These are phyloP conservation scores for Yamadazyma buinensis DNA, from an alignment of 1,139 yeast species.

Conservation along the genomic window DNA sequence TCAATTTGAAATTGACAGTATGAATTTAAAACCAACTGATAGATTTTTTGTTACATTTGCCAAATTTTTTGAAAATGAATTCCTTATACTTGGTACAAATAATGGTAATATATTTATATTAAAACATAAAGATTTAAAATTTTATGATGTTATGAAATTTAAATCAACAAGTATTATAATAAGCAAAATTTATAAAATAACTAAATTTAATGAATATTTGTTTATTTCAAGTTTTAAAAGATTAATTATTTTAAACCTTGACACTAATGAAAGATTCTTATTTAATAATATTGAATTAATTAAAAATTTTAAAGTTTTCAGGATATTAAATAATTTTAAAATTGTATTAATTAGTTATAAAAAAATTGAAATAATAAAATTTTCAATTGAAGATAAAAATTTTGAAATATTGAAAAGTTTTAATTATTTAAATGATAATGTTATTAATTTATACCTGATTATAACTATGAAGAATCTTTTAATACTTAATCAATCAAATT, in stretches of 20 bases:
- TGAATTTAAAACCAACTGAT: conserved; percentile 7
- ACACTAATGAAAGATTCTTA: conserved; percentile 9
- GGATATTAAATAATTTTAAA: conserved; percentile 8
- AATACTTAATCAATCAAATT: conserved; percentile 13
- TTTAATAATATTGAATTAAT: conserved; percentile 11
- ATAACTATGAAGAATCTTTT: conserved; percentile 11
- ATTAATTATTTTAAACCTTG: conserved; percentile 10
- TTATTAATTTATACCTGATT: conserved; percentile 13
- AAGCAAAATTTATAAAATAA: conserved; percentile 14
- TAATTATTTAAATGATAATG: conserved; percentile 13
- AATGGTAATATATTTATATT: conserved; percentile 13
- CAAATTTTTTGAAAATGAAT: conserved; percentile 12
- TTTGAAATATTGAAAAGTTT: conserved; percentile 8
- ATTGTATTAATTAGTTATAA: conserved; percentile 11
- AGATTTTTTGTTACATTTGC: conserved; percentile 15
- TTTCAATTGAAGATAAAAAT: conserved; percentile 3
- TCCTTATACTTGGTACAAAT: conserved; percentile 14
- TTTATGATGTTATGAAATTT: conserved; percentile 14
- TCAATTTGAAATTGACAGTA: conserved; percentile 5
- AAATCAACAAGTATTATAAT: conserved; percentile 12
- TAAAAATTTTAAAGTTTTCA: conserved; percentile 12
- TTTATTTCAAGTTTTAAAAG: conserved; percentile 14
- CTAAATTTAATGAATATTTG: conserved; percentile 10
- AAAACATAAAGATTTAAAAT: conserved; percentile 6
- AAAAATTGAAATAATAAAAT: conserved; percentile 7